These are phyloP conservation scores for Nemania sp. DNA, from an alignment of 2,329 filamentous ascomycete species.

Conservation along the genomic window DNA sequence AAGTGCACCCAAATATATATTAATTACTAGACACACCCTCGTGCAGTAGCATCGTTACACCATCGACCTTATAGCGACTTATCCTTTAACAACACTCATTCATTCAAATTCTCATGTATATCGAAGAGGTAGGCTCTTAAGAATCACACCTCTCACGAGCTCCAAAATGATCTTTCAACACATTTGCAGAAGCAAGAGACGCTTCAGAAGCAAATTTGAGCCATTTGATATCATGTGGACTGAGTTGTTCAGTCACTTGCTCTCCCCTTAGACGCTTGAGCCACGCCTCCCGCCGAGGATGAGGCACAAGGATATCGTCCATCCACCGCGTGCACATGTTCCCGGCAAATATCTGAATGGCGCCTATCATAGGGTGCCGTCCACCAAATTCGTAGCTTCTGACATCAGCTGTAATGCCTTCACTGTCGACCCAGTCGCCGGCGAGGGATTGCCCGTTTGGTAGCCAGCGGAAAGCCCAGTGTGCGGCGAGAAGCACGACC, in stretches of 20 bases:
- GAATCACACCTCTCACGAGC: too few species aligned
- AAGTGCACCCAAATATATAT: too few species aligned
- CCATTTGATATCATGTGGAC: not conserved
- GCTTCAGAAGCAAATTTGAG: not conserved
- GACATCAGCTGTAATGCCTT: slow-evolving; percentile 24
- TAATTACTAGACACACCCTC: too few species aligned
- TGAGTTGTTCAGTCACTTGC: not conserved
- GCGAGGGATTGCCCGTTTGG: not conserved
- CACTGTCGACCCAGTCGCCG: slow-evolving; percentile 3
- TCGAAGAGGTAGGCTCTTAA: too few species aligned
- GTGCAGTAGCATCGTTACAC: too few species aligned
- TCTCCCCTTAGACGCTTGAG: not conserved
- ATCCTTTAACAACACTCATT: too few species aligned
- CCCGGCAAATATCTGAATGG: slow-evolving; percentile 28
- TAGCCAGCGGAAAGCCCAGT: slow-evolving; percentile 1
- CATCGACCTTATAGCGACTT: too few species aligned
- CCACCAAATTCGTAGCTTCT: slow-evolving; percentile 27
- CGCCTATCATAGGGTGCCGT: slow-evolving; percentile 29
- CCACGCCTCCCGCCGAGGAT: slow-evolving; percentile 23
- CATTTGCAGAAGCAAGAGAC: not conserved
- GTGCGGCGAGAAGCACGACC: slow-evolving; percentile 22
- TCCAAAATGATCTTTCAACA: too few species aligned
- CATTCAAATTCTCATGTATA: too few species aligned
- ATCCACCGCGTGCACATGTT: slow-evolving; percentile 29
- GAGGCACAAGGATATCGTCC: slow-evolving; percentile 30